Evolutionary conservation across 2,329 filamentous ascomycete species (phyloP), one percentile per base, ranked within the genome.

Genomic region (Colletotrichum melonis): DNA sequence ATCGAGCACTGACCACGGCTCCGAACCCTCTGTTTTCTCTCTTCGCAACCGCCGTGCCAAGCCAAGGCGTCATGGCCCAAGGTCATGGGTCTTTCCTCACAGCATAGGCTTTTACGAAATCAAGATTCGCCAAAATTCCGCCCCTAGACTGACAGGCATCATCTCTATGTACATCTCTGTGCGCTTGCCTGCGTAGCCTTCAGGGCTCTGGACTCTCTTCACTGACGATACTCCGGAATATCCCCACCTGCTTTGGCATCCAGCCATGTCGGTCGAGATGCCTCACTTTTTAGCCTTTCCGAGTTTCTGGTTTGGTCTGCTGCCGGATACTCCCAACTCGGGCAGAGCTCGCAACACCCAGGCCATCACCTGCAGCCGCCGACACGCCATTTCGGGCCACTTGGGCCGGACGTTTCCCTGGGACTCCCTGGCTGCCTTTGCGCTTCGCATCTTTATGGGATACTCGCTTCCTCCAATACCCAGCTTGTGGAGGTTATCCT

Each of bases 1-100:
- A 32, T 22, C 8, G 12, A 32, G 67, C 70, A 73, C 62, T 70
- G 60, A 66, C 67, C 70, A 73, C 70, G 19, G 16, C 42, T 49
- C 42, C 42, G 42, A 49, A 22, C 19, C 42, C 42, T 49, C 16
- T 22, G 19, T 22, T 49, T 9, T 22, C 60, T 56, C 64, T 55
- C 49, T 42, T 49, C 24, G 38, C 56, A 49, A 28, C 60, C 55
- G 46, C 67, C 57, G 60, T 60, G 67, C 59, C 66, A 69, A 56
- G 66, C 42, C 58, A 38, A 62, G 24, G n/a, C 24, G 30, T 52
- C 30, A 19, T 24, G 32, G 49, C 7, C 55, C 32, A 65, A 54
- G 62, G 62, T 12, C 49, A 55, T 54, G 42, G 42, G 59, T 46
- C 19, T 19, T 9, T 46, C 28, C 16, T 22, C 11, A 16, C 26